Conservation (phyloP, 2,329 filamentous ascomycete species). For the Fusarium bulbicola region DNA sequence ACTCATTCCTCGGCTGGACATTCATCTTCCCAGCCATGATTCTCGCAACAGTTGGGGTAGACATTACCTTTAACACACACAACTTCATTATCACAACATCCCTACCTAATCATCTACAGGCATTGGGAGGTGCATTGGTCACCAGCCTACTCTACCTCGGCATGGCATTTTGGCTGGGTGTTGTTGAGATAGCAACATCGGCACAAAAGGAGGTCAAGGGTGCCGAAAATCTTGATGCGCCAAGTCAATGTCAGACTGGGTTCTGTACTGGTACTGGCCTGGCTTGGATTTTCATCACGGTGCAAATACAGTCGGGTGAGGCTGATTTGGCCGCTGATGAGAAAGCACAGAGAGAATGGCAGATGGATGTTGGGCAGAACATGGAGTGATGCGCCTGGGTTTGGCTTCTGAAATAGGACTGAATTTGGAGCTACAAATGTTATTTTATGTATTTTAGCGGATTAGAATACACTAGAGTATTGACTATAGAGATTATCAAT, state of each 20-base stretch:
- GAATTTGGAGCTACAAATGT: background rate
- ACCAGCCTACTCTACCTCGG: constrained; percentile 72
- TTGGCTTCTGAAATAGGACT: background rate
- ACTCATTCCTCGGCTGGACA: constrained; percentile 68
- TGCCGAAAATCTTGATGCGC: constrained; percentile 49
- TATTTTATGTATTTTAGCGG: rapidly evolving
- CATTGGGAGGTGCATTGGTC: constrained; percentile 71
- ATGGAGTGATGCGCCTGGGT: rapidly evolving
- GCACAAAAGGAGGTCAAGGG: constrained; percentile 50
- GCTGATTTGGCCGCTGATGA: constrained; percentile 68
- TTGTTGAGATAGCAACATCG: constrained; percentile 71
- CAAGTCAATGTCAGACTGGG: constrained; percentile 68
- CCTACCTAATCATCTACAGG: constrained; percentile 72
- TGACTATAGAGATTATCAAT: background rate
- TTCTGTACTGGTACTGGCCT: constrained; percentile 73
- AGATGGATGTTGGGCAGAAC: rapidly evolving
- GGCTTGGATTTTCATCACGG: constrained; percentile 64
- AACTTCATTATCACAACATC: constrained; percentile 82
- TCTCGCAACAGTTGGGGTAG: constrained; percentile 75
- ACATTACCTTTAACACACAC: constrained; percentile 78
- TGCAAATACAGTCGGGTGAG: constrained; percentile 63
- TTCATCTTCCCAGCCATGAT: constrained; percentile 78
- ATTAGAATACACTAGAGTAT: background rate
- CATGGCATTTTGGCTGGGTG: constrained; percentile 75
- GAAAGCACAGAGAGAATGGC: constrained; percentile 47